phyloP scores from a whole-genome alignment of 2,329 filamentous ascomycete genomes.

The Madurella mycetomatis region DNA sequence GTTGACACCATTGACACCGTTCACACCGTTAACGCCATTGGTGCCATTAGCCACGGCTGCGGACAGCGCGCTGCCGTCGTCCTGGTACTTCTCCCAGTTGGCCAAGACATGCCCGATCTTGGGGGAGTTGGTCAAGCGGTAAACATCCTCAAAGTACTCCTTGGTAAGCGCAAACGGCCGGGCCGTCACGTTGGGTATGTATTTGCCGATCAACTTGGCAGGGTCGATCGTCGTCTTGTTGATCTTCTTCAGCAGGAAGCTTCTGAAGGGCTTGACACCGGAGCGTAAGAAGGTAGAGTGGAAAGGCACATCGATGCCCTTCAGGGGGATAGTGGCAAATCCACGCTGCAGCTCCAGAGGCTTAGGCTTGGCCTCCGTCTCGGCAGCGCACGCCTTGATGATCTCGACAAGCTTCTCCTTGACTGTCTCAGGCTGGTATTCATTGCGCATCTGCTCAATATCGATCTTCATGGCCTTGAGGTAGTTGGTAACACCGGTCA shows the following conservation, averaged over 20 bases:
- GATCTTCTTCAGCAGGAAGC: constrained; percentile 99
- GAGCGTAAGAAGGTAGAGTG: constrained; percentile 97
- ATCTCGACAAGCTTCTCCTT: constrained; percentile 87
- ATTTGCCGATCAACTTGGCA: constrained; percentile 93
- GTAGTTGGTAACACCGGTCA: constrained; percentile 84
- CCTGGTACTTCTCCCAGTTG: constrained; percentile 76
- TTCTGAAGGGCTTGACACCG: constrained; percentile 97
- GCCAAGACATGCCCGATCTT: constrained; percentile 76
- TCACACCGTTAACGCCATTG: constrained; percentile 37
- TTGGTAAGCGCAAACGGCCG: constrained; percentile 92
- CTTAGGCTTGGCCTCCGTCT: constrained; percentile 81
- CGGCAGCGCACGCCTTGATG: constrained; percentile 80
- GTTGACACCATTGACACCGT: constrained; percentile 29
- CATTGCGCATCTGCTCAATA: constrained; percentile 87
- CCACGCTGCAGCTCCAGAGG: constrained; percentile 90
- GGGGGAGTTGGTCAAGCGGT: constrained; percentile 80
- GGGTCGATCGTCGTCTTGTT: constrained; percentile 98
- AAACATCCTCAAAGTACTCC: constrained; percentile 99
- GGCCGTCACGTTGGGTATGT: constrained; percentile 98
- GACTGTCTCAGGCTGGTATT: constrained; percentile 81
- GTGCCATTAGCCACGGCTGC: constrained; percentile 32
- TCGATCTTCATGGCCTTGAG: constrained; percentile 96
- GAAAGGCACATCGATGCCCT: constrained; percentile 98
- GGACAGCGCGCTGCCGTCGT: constrained; percentile 35
- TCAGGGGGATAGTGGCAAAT: constrained; percentile 93